Base-by-base conservation (phyloP, 179 eudicot species). In the Amaranthus tricolor region DNA sequence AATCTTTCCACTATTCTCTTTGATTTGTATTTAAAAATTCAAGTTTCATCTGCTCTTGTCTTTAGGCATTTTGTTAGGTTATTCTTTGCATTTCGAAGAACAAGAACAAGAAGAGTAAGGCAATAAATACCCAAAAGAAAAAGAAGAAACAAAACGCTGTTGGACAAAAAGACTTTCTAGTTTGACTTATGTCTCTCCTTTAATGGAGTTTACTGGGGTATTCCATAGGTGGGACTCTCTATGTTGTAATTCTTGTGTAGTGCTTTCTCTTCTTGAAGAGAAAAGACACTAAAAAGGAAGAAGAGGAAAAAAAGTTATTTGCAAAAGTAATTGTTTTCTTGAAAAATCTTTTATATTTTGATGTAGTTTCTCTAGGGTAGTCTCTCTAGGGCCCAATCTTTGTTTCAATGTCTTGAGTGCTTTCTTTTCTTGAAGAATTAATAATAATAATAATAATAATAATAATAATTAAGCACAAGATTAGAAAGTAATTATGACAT, bases 11-110 rank as follows among this genome's bases (percentile, higher is more conserved):
- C 53, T 13, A 19, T 60, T 74, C 61, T 52, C 21, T 57, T 62
- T 74, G 40, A 1, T 51, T 74, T 66, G 6, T 9, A 51, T 15
- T 68, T 31, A 31, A 31, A 31, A 31, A 31, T 60, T 31, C 69
- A 20, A 76, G 40, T 66, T 47, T 66, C 11, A 57, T 63, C 68
- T 62, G 47, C 68, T 68, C 63, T 72, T 79, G 65, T 71, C 71
- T 58, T 60, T 73, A 11, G 67, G 45, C 60, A 50, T 70, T 56
- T 77, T 55, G 49, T 58, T 17, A 31, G 40, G 40, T 52, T 56
- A 40, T n/a, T 54, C 51, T 48, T 50, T 61, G 70, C 43, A 61
- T 54, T 53, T n/a, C 45, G 70, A 74, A 68, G 50, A 62, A 45
- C 80, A 72, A 71, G n/a, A 49, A 58, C 40, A 24, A 31, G 40